phyloP scores from a whole-genome alignment of 495 filamentous ascomycete genomes.

The Podospora pseudocomata region DNA sequence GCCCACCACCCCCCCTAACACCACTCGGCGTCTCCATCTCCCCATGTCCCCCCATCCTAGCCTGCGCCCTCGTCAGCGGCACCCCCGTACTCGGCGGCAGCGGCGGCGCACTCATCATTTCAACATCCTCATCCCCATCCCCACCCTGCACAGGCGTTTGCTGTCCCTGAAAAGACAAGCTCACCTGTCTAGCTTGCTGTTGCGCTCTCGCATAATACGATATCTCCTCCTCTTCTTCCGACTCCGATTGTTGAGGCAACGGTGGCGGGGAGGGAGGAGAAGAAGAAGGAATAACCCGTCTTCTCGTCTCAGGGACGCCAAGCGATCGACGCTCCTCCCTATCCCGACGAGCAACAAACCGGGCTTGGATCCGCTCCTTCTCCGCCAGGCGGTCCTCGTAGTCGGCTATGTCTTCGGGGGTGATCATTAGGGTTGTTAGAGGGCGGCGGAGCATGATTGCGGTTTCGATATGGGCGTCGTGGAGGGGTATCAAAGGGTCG shows the following conservation, averaged over 20 bases:
- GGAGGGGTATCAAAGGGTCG: background rate
- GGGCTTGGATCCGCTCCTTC: conserved; percentile 24
- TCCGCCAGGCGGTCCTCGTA: conserved; percentile 62
- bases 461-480: background rate
- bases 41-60: conserved; percentile 20
- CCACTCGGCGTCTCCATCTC: conserved; percentile 9
- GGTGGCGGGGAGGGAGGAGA: background rate
- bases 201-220: conserved; percentile 22
- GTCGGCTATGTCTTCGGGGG: conserved; percentile 69
- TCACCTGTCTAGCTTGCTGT: conserved; percentile 13
- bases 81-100: background rate
- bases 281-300: background rate
- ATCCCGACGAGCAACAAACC: conserved; percentile 28
- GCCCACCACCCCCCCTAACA: background rate
- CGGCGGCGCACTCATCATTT: background rate
- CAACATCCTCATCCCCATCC: background rate
- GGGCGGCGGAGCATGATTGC: conserved; percentile 71
- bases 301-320: background rate
- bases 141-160: background rate
- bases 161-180: background rate
- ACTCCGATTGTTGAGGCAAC: background rate
- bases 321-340: conserved; percentile 19
- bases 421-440: conserved; percentile 72
- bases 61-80: background rate
- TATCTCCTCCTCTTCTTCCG: conserved; percentile 18